A percentile compares a stretch with the other conserved stretches of the same genome.
These are phyloP conservation scores for Vitis hybrid DNA, from an alignment of 177 flowering plant genomes.

Conservation along the genomic window DNA sequence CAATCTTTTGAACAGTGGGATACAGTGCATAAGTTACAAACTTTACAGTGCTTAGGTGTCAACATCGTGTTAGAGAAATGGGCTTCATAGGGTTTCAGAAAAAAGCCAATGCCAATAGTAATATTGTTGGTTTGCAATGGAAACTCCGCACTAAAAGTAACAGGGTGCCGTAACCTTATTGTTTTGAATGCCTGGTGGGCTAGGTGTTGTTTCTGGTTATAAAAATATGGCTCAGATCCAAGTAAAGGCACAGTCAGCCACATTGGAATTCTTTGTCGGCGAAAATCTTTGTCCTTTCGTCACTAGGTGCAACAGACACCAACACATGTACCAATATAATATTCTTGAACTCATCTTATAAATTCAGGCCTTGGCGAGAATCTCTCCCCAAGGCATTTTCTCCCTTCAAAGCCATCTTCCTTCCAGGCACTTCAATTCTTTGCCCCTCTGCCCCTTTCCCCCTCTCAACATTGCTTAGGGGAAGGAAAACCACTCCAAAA, in stretches of 20 bases:
- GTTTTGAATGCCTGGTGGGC: not conserved
- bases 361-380: slow-evolving; percentile 5
- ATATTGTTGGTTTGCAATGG: too few species aligned
- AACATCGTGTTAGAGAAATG: too few species aligned
- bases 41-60: too few species aligned
- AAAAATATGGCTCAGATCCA: slow-evolving; percentile 6
- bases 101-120: too few species aligned
- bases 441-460: not conserved
- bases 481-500: not conserved
- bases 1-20: too few species aligned
- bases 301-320: slow-evolving; percentile 7
- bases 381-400: not conserved
- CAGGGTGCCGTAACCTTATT: not conserved
- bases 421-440: not conserved
- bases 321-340: not conserved
- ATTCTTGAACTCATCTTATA: slow-evolving; percentile 14
- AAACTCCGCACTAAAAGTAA: too few species aligned
- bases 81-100: too few species aligned
- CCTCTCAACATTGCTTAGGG: not conserved
- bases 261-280: slow-evolving; percentile 1
- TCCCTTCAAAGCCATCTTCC: not conserved
- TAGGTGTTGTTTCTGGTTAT: not conserved
- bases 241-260: slow-evolving; percentile 16
- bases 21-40: too few species aligned
- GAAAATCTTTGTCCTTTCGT: slow-evolving; percentile 25